Conservation (phyloP, 2,329 filamentous ascomycete species). For the Cordyceps cicadae region DNA sequence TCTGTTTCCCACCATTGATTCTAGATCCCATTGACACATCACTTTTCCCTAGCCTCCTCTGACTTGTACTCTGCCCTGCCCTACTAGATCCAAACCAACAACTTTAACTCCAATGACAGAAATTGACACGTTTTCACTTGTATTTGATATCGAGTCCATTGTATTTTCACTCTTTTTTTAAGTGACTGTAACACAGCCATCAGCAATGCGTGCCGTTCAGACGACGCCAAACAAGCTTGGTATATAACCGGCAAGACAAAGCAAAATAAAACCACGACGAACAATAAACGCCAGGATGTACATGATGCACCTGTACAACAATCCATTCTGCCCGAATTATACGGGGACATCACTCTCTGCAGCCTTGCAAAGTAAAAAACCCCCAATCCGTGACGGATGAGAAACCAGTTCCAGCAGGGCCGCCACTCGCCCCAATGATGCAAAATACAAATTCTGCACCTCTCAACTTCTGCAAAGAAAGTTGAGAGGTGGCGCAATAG, state of each 20-base stretch:
- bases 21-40: not conserved
- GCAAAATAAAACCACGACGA: not conserved
- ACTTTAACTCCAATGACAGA: not conserved
- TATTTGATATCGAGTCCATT: not conserved
- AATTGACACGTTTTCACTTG: not conserved
- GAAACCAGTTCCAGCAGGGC: not conserved
- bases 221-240: not conserved
- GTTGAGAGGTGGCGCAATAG: not conserved
- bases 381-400: not conserved
- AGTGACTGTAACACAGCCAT: not conserved
- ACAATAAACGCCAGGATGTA: not conserved
- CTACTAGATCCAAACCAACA: not conserved
- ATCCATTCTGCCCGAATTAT: slow-evolving; percentile 5
- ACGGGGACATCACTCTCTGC: not conserved
- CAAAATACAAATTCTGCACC: too few relatives aligned
- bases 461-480: too few relatives aligned
- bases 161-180: not conserved
- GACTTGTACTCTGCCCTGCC: not conserved
- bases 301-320: not conserved
- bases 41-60: not conserved
- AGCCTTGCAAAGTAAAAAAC: not conserved
- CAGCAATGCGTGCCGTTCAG: not conserved
- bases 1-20: too few relatives aligned
- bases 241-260: not conserved
- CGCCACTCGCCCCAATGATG: not conserved